Evolutionary conservation across 148 eudicot genomes (phyloP).

Genomic region (Mesembryanthemum crystallinum): DNA sequence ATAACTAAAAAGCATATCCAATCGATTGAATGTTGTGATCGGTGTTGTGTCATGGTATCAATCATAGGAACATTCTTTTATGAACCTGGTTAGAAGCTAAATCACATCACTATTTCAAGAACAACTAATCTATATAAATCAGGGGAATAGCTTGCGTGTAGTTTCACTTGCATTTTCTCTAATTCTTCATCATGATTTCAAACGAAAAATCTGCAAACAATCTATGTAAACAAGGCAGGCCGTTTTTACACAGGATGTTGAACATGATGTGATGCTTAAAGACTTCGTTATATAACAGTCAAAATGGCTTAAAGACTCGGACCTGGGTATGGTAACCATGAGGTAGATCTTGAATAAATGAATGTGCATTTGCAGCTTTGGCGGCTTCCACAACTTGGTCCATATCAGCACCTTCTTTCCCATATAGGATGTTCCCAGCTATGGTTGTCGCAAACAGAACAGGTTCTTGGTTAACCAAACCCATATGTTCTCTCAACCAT

Average conservation of each 20-base stretch:
- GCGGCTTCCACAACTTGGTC: constrained; percentile 50
- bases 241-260: too few relatives aligned
- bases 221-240: too few relatives aligned
- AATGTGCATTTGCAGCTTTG: constrained; percentile 64
- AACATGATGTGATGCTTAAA: too few relatives aligned
- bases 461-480: constrained; percentile 79
- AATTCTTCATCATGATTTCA: too few relatives aligned
- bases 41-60: too few relatives aligned
- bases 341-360: constrained; percentile 58
- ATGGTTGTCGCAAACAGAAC: constrained; percentile 64
- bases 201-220: too few relatives aligned
- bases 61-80: too few relatives aligned
- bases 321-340: constrained; percentile 66
- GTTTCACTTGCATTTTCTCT: too few relatives aligned
- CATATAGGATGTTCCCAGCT: constrained; percentile 57
- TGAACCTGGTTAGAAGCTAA: too few relatives aligned
- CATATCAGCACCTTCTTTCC: constrained; percentile 54
- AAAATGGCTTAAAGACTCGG: background rate
- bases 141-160: background rate
- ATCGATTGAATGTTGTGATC: too few relatives aligned
- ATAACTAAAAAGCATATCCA: background rate
- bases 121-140: background rate
- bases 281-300: too few relatives aligned
- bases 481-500: constrained; percentile 72
- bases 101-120: background rate